A percentile compares a stretch with the other conserved stretches of the same genome.
These are phyloP conservation scores for Sordariomycetes sp. DNA, from an alignment of 2,329 filamentous ascomycete genomes.

Conservation along the genomic window DNA sequence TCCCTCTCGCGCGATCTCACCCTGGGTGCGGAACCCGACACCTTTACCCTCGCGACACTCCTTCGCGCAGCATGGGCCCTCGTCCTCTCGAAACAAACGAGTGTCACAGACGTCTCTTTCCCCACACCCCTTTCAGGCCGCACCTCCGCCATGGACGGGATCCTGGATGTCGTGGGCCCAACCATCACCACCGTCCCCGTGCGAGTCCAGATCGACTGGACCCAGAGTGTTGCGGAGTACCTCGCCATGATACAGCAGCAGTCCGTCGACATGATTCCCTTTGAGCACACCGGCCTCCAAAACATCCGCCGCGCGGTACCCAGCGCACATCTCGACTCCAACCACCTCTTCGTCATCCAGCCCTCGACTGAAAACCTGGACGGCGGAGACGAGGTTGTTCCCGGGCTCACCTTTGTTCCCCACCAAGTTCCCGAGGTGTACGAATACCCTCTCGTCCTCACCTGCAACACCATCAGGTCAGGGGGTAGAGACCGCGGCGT, in stretches of 20 bases:
- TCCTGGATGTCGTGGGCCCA: slow-evolving; percentile 42
- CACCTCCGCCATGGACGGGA: slow-evolving; percentile 29
- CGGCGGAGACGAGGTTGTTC: slow-evolving; percentile 37
- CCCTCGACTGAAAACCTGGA: slow-evolving; percentile 16
- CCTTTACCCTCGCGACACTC: slow-evolving; percentile 38
- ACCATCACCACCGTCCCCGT: slow-evolving; percentile 49
- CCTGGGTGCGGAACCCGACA: slow-evolving; percentile 17
- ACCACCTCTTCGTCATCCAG: slow-evolving; percentile 29
- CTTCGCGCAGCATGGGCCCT: slow-evolving; percentile 47
- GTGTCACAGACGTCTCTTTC: slow-evolving; percentile 39
- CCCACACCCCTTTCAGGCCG: slow-evolving; percentile 46
- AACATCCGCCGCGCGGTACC: slow-evolving; percentile 42
- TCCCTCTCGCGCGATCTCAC: slow-evolving; percentile 40
- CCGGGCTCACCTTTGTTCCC: slow-evolving; percentile 40
- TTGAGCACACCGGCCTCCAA: slow-evolving; percentile 51
- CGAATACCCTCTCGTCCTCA: slow-evolving; percentile 50
- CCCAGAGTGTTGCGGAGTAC: slow-evolving; percentile 31
- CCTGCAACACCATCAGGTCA: slow-evolving; percentile 43
- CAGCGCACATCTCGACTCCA: slow-evolving; percentile 40
- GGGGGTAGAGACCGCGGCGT: slow-evolving; percentile 22
- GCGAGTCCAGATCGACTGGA: slow-evolving; percentile 29
- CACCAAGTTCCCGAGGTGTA: slow-evolving; percentile 46
- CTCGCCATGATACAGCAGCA: slow-evolving; percentile 42
- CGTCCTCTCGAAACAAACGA: slow-evolving; percentile 37
- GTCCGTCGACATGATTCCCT: slow-evolving; percentile 42